phyloP scores from a whole-genome alignment of 208 protist genomes.

The Crithidia bombi region DNA sequence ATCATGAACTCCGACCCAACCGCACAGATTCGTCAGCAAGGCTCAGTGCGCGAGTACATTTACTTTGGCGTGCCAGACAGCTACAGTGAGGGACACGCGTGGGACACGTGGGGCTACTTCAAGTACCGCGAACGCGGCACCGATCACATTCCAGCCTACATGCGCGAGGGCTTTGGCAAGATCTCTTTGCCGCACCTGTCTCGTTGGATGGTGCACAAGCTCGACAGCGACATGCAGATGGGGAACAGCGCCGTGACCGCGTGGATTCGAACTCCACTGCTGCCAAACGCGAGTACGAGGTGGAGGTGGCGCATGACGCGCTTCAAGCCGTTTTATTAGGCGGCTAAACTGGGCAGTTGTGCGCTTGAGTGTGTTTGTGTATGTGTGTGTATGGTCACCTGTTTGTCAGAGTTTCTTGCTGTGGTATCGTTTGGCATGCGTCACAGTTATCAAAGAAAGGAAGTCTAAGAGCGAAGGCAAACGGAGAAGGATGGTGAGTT shows the following conservation, averaged over 20 bases:
- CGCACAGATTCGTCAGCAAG: conserved; percentile 74
- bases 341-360: no score
- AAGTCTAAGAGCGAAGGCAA: no score
- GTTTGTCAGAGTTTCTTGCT: no score
- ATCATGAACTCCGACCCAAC: conserved; percentile 80
- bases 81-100: conserved; percentile 84
- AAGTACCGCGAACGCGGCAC: conserved; percentile 69
- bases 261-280: conserved; percentile 71
- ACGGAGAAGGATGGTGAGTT: no score
- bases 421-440: no score
- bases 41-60: conserved; percentile 83
- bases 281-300: conserved; percentile 40
- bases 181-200: conserved; percentile 71
- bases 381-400: not conserved
- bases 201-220: conserved; percentile 85
- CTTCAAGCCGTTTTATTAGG: conserved; percentile 70
- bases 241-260: conserved; percentile 73
- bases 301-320: conserved; percentile 69
- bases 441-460: no score
- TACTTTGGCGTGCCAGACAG: conserved; percentile 87
- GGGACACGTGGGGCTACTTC: conserved; percentile 87
- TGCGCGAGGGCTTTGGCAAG: conserved; percentile 82
- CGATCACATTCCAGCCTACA: conserved; percentile 69
- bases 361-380: not conserved
- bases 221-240: conserved; percentile 84